Conservation (phyloP, 345 rosid genomes). For the Lepidium africanum region DNA sequence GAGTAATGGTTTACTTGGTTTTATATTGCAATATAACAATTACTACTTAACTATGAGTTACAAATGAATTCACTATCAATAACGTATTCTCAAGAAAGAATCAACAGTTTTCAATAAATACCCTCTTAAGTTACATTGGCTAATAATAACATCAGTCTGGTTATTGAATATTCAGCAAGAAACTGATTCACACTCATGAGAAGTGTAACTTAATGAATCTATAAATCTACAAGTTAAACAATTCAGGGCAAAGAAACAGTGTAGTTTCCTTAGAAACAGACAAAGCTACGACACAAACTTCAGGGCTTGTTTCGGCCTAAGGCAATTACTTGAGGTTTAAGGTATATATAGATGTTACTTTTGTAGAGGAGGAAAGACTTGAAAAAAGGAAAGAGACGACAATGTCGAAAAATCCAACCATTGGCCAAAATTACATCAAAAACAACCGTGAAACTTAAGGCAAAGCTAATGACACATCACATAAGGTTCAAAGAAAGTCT, state of each 20-base stretch:
- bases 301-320: neutral
- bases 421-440: slow-evolving; percentile 6
- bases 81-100: neutral
- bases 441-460: neutral
- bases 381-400: neutral
- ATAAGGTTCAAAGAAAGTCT: neutral
- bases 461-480: neutral
- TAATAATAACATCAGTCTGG: neutral
- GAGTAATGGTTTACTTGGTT: too few species aligned
- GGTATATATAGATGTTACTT: neutral
- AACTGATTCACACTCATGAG: neutral
- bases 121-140: neutral
- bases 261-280: neutral
- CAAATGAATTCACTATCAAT: neutral
- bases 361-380: neutral
- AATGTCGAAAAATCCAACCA: neutral
- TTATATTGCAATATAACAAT: slow-evolving; percentile 10
- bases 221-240: neutral
- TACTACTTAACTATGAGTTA: slow-evolving; percentile 13
- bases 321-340: neutral
- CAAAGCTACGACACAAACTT: neutral
- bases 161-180: neutral
- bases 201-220: neutral
- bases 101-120: neutral
- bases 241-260: neutral